A percentile compares a stretch with the other conserved stretches of the same genome.
phyloP scores from a whole-genome alignment of 305 asterid species.

The Fraxinus nigra region DNA sequence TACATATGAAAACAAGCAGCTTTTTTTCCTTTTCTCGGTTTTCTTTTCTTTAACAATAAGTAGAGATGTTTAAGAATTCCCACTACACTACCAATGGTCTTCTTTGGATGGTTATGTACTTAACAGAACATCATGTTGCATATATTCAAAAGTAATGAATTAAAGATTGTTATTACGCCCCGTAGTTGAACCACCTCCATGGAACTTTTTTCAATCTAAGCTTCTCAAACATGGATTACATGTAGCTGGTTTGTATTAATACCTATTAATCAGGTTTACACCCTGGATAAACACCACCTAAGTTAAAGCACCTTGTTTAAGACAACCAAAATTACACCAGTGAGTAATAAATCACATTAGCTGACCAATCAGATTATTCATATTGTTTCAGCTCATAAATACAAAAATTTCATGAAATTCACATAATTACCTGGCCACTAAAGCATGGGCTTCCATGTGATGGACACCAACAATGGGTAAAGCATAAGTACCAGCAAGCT shows the following conservation, averaged over 20 bases:
- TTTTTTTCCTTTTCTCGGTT: constrained; percentile 1
- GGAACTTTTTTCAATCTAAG: not conserved
- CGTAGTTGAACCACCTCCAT: not conserved
- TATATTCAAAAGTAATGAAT: not conserved
- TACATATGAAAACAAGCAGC: constrained; percentile 14
- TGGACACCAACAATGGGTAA: constrained; percentile 91
- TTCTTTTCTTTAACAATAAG: constrained; percentile 13
- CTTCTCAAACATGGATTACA: not conserved
- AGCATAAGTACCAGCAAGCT: constrained; percentile 64
- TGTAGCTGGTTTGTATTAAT: not conserved
- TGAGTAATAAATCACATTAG: not conserved
- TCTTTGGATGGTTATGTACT: not conserved
- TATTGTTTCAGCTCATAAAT: constrained; percentile 2
- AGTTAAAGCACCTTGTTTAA: not conserved
- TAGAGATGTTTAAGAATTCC: not conserved
- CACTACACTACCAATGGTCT: constrained; percentile 13
- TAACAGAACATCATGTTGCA: not conserved
- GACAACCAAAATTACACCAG: constrained; percentile 4
- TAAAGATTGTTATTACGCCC: not conserved
- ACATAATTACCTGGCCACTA: constrained; percentile 73
- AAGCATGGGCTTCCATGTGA: constrained; percentile 98
- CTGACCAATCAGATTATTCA: constrained; percentile 5
- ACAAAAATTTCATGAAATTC: not conserved
- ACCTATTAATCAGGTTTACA: not conserved
- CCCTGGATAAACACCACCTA: not conserved